phyloP scores from a whole-genome alignment of 1,284 basidiomycete genomes.

The Ustilago vetiveriae region DNA sequence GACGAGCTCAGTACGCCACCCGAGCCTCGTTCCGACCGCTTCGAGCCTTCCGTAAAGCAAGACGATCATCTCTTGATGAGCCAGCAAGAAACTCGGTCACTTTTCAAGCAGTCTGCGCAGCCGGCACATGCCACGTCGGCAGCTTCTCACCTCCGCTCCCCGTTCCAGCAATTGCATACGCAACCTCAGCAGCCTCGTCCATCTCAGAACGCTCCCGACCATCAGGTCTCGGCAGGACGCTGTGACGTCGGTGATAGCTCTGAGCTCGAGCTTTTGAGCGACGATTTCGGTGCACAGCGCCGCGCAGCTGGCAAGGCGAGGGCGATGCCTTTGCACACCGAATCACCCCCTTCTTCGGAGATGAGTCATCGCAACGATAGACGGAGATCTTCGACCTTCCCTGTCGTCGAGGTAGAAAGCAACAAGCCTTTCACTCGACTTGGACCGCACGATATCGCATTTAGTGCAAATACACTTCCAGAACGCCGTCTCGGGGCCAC shows the following conservation, averaged over 20 bases:
- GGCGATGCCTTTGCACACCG: conserved; percentile 14
- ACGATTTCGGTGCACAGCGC: conserved; percentile 13
- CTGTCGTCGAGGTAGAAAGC: conserved; percentile 3
- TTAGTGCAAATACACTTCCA: conserved; percentile 34
- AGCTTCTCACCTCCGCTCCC: conserved; percentile 10
- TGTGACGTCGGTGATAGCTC: conserved; percentile 18
- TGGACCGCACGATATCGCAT: conserved; percentile 32
- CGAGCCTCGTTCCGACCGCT: conserved; percentile 20
- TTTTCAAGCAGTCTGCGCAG: background rate
- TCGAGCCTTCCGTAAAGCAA: conserved; percentile 3
- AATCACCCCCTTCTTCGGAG: conserved; percentile 4
- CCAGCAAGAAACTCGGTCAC: too few species aligned
- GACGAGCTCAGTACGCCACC: conserved; percentile 42
- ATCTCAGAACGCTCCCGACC: background rate
- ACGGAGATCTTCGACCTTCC: conserved; percentile 1
- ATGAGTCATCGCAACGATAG: conserved; percentile 2
- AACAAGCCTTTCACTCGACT: conserved; percentile 40
- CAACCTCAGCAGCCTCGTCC: conserved; percentile 1
- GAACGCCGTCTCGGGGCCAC: conserved; percentile 16
- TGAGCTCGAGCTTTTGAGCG: conserved; percentile 34
- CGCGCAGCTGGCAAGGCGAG: conserved; percentile 30
- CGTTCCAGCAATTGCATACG: conserved; percentile 8
- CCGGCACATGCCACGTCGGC: background rate
- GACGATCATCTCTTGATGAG: background rate
- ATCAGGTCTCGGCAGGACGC: background rate